Base-by-base conservation (phyloP, 441 rosid species). In the Viola pubescens region DNA sequence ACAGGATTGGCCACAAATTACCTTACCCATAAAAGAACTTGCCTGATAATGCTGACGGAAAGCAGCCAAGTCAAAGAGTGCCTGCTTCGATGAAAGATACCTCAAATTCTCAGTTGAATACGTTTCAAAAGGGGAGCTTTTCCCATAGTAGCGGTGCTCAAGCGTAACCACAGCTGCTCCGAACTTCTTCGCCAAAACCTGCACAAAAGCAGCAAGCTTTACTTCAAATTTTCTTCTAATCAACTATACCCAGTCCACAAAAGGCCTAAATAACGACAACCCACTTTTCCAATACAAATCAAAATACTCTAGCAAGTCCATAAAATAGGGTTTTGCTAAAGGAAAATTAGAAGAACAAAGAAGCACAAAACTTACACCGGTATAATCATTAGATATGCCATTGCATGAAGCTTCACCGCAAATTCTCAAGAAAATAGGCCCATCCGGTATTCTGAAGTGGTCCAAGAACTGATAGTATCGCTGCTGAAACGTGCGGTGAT, bases 111-210 rank as follows among this genome's bases (percentile, higher is more conserved):
- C 66, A 4, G 90, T 89, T 8, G 77, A 64, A 48, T 79, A 66
- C 10, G 90, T 80, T 14, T 78, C 69, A 69, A 92, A 85, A n/a
- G 98, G 98, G 3, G 82, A 77, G 71, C 97, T 92, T 77, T 89
- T 85, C 56, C 98, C 97, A 69, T 92, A 92, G 73, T 89, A 92
- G 46, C 95, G 97, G 69, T 92, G 98, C 87, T 92, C 97, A 7
- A 92, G 88, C 3, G 98, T 79, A 70, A 92, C 94, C 42, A 89
- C 79, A 58, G 95, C 97, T 10, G 98, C 98, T 63, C 94, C 97
- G 68, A 92, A 92, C 76, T 92, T 92, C 78, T 89, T 89, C 8
- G 98, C 95, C 77, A 91, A 74, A 69, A 88, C 84, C 98, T 91
- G 63, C 10, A 54, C 34, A 26, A 26, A 54, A 26, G 46, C 37